A percentile compares a stretch with the other conserved stretches of the same genome.
Evolutionary conservation across 257 asterid species (phyloP).

Genomic region (Petrea volubilis): DNA sequence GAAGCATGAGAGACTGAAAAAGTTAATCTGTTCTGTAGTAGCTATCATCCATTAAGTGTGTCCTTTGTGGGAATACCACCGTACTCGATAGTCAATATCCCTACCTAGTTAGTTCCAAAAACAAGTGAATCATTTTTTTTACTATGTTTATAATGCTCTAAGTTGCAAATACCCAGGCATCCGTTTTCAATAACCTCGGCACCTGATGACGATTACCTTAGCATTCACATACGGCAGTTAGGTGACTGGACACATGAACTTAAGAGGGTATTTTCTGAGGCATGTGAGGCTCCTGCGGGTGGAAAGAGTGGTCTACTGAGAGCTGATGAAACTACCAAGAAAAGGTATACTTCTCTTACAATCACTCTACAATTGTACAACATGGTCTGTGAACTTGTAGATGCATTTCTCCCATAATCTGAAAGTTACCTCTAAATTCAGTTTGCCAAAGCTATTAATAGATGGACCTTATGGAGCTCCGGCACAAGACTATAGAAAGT

Average conservation of each 20-base stretch:
- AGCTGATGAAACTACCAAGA: slow-evolving; percentile 88
- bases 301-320: slow-evolving; percentile 91
- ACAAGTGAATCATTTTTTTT: no score
- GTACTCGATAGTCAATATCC: no score
- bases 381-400: neutral
- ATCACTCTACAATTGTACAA: neutral
- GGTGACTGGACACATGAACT: slow-evolving; percentile 98
- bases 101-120: no score
- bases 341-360: slow-evolving; percentile 40
- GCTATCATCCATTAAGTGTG: no score
- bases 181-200: slow-evolving; percentile 97
- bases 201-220: slow-evolving; percentile 89
- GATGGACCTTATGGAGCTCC: slow-evolving; percentile 99
- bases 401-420: slow-evolving; percentile 1
- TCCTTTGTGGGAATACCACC: no score
- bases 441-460: slow-evolving; percentile 88
- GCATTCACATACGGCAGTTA: slow-evolving; percentile 89
- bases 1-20: no score
- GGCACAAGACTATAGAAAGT: slow-evolving; percentile 84
- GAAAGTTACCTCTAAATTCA: slow-evolving; percentile 41
- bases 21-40: no score
- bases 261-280: slow-evolving; percentile 84
- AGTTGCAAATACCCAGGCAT: slow-evolving; percentile 58
- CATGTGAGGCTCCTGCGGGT: slow-evolving; percentile 68
- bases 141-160: neutral